Conservation (phyloP, 225 moss, liverwort and hornwort species). For the Ulota crispa region DNA sequence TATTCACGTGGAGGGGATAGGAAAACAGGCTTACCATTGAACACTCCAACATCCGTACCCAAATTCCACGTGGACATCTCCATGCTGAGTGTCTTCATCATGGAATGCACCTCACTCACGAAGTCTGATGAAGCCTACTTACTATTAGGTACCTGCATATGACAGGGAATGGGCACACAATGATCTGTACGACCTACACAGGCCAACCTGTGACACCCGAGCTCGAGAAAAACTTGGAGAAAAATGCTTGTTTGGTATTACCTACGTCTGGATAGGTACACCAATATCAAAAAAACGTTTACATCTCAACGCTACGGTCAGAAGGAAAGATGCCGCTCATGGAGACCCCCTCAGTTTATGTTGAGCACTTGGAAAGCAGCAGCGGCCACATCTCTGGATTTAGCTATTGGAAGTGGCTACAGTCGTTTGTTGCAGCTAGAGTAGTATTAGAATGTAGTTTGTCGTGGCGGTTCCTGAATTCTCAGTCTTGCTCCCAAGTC, state of each 20-base stretch:
- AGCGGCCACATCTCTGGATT: background rate
- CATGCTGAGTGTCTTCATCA: too few relatives aligned
- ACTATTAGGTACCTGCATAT: background rate
- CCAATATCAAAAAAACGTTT: background rate
- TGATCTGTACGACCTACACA: background rate
- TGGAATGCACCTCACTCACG: background rate
- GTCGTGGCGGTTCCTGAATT: background rate
- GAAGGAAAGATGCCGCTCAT: background rate
- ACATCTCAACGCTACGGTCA: background rate
- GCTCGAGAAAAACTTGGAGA: background rate
- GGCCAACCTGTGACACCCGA: background rate
- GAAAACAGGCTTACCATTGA: background rate
- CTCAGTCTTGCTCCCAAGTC: constrained; percentile 5
- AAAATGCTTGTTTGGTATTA: background rate
- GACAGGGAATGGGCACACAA: background rate
- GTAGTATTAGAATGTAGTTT: background rate
- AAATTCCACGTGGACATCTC: background rate
- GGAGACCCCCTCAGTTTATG: background rate
- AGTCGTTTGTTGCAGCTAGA: background rate
- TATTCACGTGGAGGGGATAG: background rate
- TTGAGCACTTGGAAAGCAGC: background rate
- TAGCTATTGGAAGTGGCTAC: background rate
- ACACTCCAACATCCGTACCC: background rate
- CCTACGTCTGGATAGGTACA: background rate
- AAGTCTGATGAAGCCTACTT: background rate